These are phyloP conservation scores for Zygoascus bituminiphila DNA, from an alignment of 805 yeast species.

Conservation along the genomic window DNA sequence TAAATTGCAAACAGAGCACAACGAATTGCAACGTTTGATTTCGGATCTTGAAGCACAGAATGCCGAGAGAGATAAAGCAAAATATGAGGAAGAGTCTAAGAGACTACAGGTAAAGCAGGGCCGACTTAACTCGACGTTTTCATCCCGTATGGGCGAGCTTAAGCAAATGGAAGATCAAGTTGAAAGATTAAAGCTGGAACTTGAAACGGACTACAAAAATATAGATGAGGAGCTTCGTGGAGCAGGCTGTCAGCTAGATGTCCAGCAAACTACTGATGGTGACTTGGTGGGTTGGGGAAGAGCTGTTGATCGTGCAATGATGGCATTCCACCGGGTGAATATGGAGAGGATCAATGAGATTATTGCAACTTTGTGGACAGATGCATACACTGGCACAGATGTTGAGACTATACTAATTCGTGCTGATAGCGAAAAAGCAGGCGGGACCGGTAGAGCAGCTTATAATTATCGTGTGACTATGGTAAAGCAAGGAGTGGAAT, in stretches of 20 bases:
- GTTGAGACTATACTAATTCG: slow-evolving; percentile 82
- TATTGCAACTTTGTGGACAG: slow-evolving; percentile 86
- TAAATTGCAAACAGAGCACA: slow-evolving; percentile 34
- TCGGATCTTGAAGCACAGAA: slow-evolving; percentile 41
- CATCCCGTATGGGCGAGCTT: slow-evolving; percentile 78
- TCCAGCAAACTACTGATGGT: slow-evolving; percentile 64
- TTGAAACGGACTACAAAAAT: slow-evolving; percentile 61
- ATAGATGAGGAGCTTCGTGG: slow-evolving; percentile 55
- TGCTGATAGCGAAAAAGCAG: slow-evolving; percentile 56
- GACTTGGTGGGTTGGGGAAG: slow-evolving; percentile 76
- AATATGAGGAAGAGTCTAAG: slow-evolving; percentile 51
- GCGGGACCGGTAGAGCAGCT: slow-evolving; percentile 43
- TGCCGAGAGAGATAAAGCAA: slow-evolving; percentile 53
- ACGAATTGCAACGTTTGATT: slow-evolving; percentile 34
- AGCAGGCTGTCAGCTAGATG: slow-evolving; percentile 70
- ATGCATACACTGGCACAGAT: slow-evolving; percentile 91
- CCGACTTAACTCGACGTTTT: slow-evolving; percentile 51
- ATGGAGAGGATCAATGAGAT: slow-evolving; percentile 89
- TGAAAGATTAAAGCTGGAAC: slow-evolving; percentile 44
- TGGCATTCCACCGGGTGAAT: slow-evolving; percentile 82
- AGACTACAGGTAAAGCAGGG: slow-evolving; percentile 44
- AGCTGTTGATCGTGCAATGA: slow-evolving; percentile 86
- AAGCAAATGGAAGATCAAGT: slow-evolving; percentile 74
- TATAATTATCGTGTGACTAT: slow-evolving; percentile 92
- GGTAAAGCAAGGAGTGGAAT: slow-evolving; percentile 84